These are phyloP conservation scores for Exidia glandulosa DNA, from an alignment of 768 basidiomycete genomes.

Conservation along the genomic window DNA sequence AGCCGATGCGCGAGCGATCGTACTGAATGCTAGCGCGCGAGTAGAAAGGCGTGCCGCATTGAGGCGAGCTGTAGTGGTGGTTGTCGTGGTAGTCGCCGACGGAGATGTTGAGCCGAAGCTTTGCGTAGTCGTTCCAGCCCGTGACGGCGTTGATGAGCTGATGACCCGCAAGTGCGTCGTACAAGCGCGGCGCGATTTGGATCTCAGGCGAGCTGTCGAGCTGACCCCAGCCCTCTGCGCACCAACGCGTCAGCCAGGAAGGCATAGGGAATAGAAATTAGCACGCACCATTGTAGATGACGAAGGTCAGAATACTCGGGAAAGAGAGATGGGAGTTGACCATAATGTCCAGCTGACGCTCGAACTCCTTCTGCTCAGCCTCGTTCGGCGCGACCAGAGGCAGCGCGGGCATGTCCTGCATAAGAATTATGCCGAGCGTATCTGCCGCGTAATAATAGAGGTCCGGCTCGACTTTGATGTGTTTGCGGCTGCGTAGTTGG, in stretches of 20 bases:
- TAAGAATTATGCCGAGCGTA: neutral
- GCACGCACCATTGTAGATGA: neutral
- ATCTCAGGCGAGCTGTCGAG: neutral
- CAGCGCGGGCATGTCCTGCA: neutral
- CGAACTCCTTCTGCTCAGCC: neutral
- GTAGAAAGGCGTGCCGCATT: neutral
- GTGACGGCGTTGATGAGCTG: neutral
- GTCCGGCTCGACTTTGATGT: neutral
- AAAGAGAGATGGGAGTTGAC: neutral
- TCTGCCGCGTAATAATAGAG: neutral
- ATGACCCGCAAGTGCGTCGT: neutral
- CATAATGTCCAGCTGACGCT: neutral
- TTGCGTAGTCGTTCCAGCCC: neutral
- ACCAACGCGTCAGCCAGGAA: neutral
- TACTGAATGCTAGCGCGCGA: neutral
- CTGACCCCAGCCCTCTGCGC: neutral
- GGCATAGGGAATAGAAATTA: neutral
- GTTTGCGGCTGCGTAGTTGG: neutral
- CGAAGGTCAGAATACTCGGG: neutral
- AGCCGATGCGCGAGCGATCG: neutral
- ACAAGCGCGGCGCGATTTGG: neutral
- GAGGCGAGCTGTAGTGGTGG: neutral
- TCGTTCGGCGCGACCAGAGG: neutral
- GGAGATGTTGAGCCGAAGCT: neutral
- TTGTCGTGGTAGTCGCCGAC: neutral